Conservation (phyloP, 306 rosid species). For the Lagenaria siceraria region DNA sequence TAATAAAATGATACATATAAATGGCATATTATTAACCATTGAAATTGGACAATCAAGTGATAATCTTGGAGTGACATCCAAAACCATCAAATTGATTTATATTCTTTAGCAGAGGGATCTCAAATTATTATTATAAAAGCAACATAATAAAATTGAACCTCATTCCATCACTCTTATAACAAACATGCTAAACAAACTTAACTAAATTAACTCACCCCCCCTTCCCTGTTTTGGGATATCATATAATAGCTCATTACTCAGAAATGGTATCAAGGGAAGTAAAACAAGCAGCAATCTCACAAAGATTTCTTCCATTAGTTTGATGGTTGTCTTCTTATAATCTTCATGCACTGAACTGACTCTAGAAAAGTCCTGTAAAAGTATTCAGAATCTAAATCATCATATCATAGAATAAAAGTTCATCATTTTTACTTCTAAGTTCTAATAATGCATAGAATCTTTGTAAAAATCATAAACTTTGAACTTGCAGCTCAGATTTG, state of each 20-base stretch:
- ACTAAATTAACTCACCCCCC: background rate
- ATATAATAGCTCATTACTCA: background rate
- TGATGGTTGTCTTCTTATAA: conserved; percentile 12
- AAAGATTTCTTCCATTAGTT: background rate
- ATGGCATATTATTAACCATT: background rate
- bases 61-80: background rate
- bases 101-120: background rate
- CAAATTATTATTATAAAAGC: background rate
- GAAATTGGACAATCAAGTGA: background rate
- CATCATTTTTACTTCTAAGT: background rate
- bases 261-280: background rate
- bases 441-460: background rate
- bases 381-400: background rate
- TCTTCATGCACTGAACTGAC: conserved; percentile 29
- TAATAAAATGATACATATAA: background rate
- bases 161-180: background rate
- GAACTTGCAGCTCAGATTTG: background rate
- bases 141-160: background rate
- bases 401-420: background rate
- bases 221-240: background rate
- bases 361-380: conserved; percentile 21
- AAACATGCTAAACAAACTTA: background rate
- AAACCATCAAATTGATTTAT: background rate
- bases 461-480: background rate
- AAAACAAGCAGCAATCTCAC: background rate